These are phyloP conservation scores for Fusarium torreyae DNA, from an alignment of 2,329 filamentous ascomycete genomes.

Conservation along the genomic window DNA sequence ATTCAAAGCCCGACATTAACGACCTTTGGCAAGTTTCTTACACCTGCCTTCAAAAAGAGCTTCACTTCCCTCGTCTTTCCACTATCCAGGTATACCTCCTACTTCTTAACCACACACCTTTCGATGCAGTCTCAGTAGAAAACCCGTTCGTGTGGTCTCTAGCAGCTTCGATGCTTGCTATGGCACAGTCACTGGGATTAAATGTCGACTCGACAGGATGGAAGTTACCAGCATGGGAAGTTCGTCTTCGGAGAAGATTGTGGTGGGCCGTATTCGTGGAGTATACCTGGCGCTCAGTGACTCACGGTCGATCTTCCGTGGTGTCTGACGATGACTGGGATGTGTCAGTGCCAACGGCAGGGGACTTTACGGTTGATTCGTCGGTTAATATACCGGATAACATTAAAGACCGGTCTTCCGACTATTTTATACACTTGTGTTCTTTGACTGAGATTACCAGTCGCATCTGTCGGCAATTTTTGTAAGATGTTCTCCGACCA, in stretches of 20 bases:
- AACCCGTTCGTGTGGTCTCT: not conserved
- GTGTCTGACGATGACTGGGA: conserved; percentile 4
- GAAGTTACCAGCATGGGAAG: conserved; percentile 3
- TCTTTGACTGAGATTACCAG: not conserved
- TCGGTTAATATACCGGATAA: not conserved
- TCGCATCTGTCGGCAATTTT: conserved; percentile 9
- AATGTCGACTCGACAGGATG: not conserved
- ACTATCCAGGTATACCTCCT: not conserved
- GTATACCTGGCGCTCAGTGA: conserved; percentile 10
- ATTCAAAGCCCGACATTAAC: not conserved
- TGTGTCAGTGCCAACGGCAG: not conserved
- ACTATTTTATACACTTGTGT: not conserved
- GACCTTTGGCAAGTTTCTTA: conserved; percentile 6
- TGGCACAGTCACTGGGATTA: conserved; percentile 5
- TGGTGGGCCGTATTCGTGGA: conserved; percentile 16
- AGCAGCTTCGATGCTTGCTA: not conserved
- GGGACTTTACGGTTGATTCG: not conserved
- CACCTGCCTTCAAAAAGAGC: not conserved
- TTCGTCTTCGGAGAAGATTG: not conserved
- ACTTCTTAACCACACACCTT: not conserved
- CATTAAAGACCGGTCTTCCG: not conserved
- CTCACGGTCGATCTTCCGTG: not conserved
- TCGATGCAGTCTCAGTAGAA: conserved; percentile 1
- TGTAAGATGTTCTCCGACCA: not conserved
- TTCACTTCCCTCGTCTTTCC: conserved; percentile 3